Base-by-base conservation (phyloP, 306 rosid species). In the Alnus glutinosa region DNA sequence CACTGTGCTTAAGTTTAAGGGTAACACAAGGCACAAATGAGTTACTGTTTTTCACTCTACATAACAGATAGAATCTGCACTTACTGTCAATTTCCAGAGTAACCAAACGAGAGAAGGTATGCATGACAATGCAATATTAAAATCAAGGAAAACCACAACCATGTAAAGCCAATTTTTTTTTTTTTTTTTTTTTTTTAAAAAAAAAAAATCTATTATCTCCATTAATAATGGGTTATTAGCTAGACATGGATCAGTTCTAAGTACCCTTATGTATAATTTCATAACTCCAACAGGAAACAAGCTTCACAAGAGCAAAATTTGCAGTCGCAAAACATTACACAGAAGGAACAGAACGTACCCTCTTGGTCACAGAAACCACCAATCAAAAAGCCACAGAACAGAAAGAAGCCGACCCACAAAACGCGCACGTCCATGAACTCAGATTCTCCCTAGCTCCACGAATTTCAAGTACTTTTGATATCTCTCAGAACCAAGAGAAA, bases 321-420 rank as follows among this genome's bases (percentile, higher is more conserved):
- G 0, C 23, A 67, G 49, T 1, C 9, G 15, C 13, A 3, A 16
- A 36, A 4, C 4, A 59, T 47, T 51, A 18, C 34, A 54, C 4
- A 3, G 0, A 52, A 14, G 49, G 71, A 75, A 58, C 4, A 75
- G 62, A 23, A 37, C 86, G 67, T 92, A 94, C 98, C 97, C 85
- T 89, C 88, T 87, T 92, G 89, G 78, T 80, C 88, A 73, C 84
- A 80, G 66, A 86, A 82, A 74, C 89, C 78, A 54, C 80, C 80
- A 71, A 44, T 32, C 86, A 86, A 89, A 82, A 87, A 86, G 82
- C 85, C 77, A 69, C 15, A 82, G 75, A 89, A 76, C 75, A 94
- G 81, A 77, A 86, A 76, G 83, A 89, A 86, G 85, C 66, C 78
- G 75, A 52, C 75, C 85, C 85, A 83, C 63, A 75, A 75, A 86